phyloP scores from a whole-genome alignment of 2,329 filamentous ascomycete genomes.

The Ophiocordyceps sinensis region DNA sequence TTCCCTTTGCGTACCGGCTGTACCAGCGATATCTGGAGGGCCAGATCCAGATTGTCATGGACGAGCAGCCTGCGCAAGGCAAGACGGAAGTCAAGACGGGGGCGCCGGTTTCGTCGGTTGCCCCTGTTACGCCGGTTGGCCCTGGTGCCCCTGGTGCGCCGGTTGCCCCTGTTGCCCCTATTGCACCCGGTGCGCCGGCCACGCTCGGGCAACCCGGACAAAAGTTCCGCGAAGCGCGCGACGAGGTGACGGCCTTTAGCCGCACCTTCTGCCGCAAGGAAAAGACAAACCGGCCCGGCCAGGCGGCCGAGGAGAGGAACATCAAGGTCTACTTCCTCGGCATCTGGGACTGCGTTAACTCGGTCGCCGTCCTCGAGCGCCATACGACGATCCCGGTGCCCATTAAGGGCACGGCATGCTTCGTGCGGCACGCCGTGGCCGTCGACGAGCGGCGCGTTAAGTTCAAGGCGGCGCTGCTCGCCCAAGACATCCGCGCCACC shows the following conservation, averaged over 20 bases:
- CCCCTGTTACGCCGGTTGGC: too few relatives aligned
- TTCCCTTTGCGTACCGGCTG: conserved; percentile 31
- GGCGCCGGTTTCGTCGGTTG: too few relatives aligned
- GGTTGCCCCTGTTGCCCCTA: too few relatives aligned
- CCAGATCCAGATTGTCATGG: not conserved
- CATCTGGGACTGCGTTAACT: conserved; percentile 39
- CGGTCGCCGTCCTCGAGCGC: conserved; percentile 26
- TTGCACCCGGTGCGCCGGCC: too few relatives aligned
- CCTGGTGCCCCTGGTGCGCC: too few relatives aligned
- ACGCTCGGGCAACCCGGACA: too few relatives aligned
- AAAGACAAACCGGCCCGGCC: not conserved
- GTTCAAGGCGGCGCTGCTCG: conserved; percentile 35
- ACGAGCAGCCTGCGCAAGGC: too few relatives aligned
- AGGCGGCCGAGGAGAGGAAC: conserved; percentile 10
- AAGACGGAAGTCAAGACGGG: too few relatives aligned
- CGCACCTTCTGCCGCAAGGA: conserved; percentile 31
- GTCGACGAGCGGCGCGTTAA: conserved; percentile 40
- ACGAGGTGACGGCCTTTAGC: conserved; percentile 29
- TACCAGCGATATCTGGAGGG: conserved; percentile 27
- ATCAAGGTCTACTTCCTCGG: conserved; percentile 40
- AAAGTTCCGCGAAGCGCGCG: conserved; percentile 1
- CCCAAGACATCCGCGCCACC: too few relatives aligned
- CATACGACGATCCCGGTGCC: conserved; percentile 23
- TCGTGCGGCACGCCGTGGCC: conserved; percentile 36
- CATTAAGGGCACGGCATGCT: conserved; percentile 24